A percentile compares a stretch with the other conserved stretches of the same genome.
Evolutionary conservation across 768 basidiomycete species (phyloP).

Genomic region (Lactarius evosmus): DNA sequence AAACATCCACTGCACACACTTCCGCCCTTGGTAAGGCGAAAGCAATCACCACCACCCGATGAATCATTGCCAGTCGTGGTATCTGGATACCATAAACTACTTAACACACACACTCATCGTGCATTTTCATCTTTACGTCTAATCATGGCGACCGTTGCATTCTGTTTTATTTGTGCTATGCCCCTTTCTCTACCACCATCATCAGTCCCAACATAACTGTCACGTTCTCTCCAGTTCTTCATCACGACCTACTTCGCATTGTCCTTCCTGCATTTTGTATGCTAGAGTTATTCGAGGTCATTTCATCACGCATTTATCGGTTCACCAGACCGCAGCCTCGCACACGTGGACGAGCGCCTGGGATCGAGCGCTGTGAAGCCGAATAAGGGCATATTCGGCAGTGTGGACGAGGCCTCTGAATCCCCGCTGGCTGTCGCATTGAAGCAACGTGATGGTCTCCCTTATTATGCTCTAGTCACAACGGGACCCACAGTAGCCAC

Average conservation of each 20-base stretch:
- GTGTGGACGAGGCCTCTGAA: background rate
- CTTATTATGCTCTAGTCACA: background rate
- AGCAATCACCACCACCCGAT: constrained; percentile 17
- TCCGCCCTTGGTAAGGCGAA: constrained; percentile 17
- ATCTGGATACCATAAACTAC: constrained; percentile 18
- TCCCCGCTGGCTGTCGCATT: background rate
- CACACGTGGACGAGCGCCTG: background rate
- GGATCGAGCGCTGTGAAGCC: constrained; percentile 3
- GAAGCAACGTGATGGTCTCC: background rate
- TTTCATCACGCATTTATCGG: background rate
- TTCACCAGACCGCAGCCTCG: background rate
- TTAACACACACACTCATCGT: constrained; percentile 6
- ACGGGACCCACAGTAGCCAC: background rate
- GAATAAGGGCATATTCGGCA: constrained; percentile 11
- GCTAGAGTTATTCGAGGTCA: constrained; percentile 26
- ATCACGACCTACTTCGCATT: constrained; percentile 19
- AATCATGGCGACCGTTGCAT: constrained; percentile 11
- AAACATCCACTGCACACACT: constrained; percentile 70
- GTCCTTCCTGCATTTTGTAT: constrained; percentile 22
- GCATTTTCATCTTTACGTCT: constrained; percentile 17
- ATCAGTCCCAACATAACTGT: constrained; percentile 5
- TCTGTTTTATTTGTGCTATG: constrained; percentile 19
- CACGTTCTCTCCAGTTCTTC: constrained; percentile 17
- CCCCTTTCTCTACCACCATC: constrained; percentile 14
- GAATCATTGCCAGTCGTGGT: constrained; percentile 12